Base-by-base conservation (phyloP, 2,329 filamentous ascomycete species). In the Aspergillus fischeri region DNA sequence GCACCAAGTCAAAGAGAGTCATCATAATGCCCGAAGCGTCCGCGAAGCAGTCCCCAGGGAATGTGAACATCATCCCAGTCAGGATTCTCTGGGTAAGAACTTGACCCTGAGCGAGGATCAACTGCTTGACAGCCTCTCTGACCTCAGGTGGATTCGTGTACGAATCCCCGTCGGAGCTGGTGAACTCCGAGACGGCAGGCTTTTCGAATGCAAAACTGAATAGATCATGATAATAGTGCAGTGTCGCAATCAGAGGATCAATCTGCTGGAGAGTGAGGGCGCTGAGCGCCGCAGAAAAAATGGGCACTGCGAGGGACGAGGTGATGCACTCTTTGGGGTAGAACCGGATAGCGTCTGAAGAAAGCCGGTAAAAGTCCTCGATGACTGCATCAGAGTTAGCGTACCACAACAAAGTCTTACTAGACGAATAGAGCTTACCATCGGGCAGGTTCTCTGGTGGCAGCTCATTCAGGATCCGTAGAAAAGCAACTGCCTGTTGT, bases 1-100 rank as follows among this genome's bases (percentile, higher is more conserved):
- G 94, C 69, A 95, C 80, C 44, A 97, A 79, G 72, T 96, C 89
- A 70, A 99, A 96, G 62, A 97, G 81, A 3, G 88, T 87, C 59
- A 99, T 85, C 53, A 99, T 78, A n/a, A 96, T 91, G 4, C 92
- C 92, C 51, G 91, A 96, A 17, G 92, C 92, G 70, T 99, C 94
- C 0, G 92, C 88, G 70, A 97, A 96, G 76, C 92, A 97, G 73
- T 97, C 94, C 47, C 90, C 86, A 0, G 94, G 95, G 77, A 99
- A 99, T 0, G 89, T 95, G 73, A 97, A 97, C 93, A 99, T 97
- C 92, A 99, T 96, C 59, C 94, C 94, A 1, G 92, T 94, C 78
- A 99, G 82, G 57, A 96, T 87, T 62, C 92, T 89, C 75, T 96
- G 93, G 7, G 94, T 87, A 28, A 99, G 80, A 55, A 86, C 78